These are phyloP conservation scores for Collybia mongolica DNA, from an alignment of 768 basidiomycete species.

Conservation along the genomic window DNA sequence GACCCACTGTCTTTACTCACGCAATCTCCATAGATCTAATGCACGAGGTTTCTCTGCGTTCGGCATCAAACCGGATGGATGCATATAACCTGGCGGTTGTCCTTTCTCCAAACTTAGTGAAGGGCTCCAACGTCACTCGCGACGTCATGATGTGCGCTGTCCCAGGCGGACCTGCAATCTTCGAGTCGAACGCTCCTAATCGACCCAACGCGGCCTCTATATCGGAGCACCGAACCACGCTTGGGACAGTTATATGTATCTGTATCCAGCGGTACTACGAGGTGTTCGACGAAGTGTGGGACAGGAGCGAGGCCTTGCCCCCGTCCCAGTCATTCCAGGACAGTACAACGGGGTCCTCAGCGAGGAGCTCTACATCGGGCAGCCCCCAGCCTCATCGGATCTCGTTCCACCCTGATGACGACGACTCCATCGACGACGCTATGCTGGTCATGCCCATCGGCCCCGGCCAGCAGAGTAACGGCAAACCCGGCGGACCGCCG, in stretches of 20 bases:
- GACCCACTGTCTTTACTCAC: constrained; percentile 7
- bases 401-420: constrained; percentile 38
- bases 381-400: constrained; percentile 10
- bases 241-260: constrained; percentile 69
- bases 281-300: constrained; percentile 78
- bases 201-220: neutral
- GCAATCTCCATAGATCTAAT: constrained; percentile 59
- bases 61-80: constrained; percentile 75
- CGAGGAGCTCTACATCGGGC: constrained; percentile 15
- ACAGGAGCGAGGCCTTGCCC: constrained; percentile 61
- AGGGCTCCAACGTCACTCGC: constrained; percentile 60
- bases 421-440: constrained; percentile 67
- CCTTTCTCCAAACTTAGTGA: constrained; percentile 76
- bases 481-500: constrained; percentile 22
- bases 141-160: constrained; percentile 77
- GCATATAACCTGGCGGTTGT: constrained; percentile 82
- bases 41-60: constrained; percentile 73
- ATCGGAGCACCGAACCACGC: constrained; percentile 40
- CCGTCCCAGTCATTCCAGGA: constrained; percentile 20
- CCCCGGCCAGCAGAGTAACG: constrained; percentile 24
- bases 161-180: constrained; percentile 43
- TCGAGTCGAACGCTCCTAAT: constrained; percentile 22
- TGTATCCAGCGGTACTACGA: constrained; percentile 86
- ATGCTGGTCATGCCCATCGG: constrained; percentile 75
- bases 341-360: constrained; percentile 6